Percentiles rank a stretch among this genome's conserved stretches.
Conservation (phyloP, 2,329 filamentous ascomycete species). For the Cercospora beticola region DNA sequence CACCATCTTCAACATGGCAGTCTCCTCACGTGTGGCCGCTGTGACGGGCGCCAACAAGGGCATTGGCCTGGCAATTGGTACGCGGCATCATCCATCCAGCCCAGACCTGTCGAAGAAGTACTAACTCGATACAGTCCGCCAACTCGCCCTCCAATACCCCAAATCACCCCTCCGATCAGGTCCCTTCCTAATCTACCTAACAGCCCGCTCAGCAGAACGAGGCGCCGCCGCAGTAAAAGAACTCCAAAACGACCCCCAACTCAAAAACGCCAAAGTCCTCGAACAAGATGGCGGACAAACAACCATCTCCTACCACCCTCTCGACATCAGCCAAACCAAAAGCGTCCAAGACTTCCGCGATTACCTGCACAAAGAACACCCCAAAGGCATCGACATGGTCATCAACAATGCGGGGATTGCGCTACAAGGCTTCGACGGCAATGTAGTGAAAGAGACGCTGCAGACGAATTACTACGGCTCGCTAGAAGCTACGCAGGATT, state of each 20-base stretch:
- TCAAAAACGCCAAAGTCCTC: constrained; percentile 51
- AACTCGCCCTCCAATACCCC: constrained; percentile 56
- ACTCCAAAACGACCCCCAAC: constrained; percentile 46
- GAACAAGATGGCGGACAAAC: constrained; percentile 44
- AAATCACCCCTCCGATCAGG: constrained; percentile 50
- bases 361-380: constrained; percentile 47
- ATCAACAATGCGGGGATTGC: constrained; percentile 54
- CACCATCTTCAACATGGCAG: constrained; percentile 27
- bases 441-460: constrained; percentile 52
- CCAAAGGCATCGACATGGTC: constrained; percentile 52
- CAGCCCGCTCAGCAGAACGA: constrained; percentile 50
- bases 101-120: background rate
- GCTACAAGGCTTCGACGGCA: constrained; percentile 42
- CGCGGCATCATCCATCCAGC: background rate
- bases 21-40: constrained; percentile 46
- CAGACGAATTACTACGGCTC: constrained; percentile 56
- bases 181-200: constrained; percentile 55
- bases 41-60: constrained; percentile 59
- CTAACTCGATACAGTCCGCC: constrained; percentile 43
- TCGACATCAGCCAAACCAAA: constrained; percentile 50
- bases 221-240: constrained; percentile 50
- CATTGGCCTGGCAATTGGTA: constrained; percentile 51
- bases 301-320: constrained; percentile 49
- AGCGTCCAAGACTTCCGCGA: constrained; percentile 48
- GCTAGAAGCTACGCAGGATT: constrained; percentile 45